Evolutionary conservation across 345 rosid genomes (phyloP), one percentile per base, ranked within the genome.

Genomic region (Rhodamnia rubescens): DNA sequence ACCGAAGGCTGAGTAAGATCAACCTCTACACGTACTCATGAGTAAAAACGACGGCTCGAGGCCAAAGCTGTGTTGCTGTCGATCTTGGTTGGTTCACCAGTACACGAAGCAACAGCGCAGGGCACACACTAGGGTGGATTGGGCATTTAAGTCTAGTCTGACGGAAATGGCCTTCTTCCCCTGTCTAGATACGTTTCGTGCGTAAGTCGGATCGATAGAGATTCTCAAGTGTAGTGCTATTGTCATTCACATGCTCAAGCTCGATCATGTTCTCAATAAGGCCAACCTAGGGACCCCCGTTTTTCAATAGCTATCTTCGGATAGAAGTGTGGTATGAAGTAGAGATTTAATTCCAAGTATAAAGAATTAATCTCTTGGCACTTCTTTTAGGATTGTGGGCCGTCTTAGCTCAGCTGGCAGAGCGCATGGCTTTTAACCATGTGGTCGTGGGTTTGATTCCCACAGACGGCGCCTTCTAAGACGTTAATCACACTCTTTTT

Each of bases 361-460:
- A 0, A 1, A 8, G 6, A 4, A 29, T 32, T 8, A 64, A 0
- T 64, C 32, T 2, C 18, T 32, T 8, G 21, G 42, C 21, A 29
- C 21, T 2, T 0, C 2, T 1, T 0, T 0, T 14, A 1, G 14
- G 0, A 61, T 1, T 0, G 22, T 29, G 4, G 1, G 93, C 94
- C 95, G 91, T 88, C 94, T 93, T 94, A 91, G 95, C 97, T 94
- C 93, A 94, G 94, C 88, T 56, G 94, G 95, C 91, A 94, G 93
- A 94, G 95, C 95, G 94, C 93, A 86, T 93, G 95, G 92, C 94
- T 94, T 94, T 93, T 93, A 93, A 94, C 91, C 93, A 90, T 86
- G 96, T 93, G 94, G 94, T 90, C 94, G 93, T 89, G 94, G 93
- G 94, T 93, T 94, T 95, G 94, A 92, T 90, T 88, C 93, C 94